These are phyloP conservation scores for Cicer bijugum DNA, from an alignment of 306 rosid species.

Conservation along the genomic window DNA sequence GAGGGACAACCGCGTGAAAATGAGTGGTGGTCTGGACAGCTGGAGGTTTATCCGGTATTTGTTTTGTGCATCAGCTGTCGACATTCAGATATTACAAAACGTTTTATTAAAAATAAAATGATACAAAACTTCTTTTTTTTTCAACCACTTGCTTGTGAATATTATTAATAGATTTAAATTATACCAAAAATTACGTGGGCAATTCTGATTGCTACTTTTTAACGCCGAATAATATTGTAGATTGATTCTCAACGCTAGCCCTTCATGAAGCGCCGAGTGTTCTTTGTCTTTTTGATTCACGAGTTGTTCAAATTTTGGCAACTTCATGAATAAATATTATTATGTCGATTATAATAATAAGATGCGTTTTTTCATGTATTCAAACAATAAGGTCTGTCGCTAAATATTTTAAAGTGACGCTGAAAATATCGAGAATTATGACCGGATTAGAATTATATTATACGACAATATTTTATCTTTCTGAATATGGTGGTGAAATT, in stretches of 20 bases:
- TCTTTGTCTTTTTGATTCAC: conserved; percentile 3
- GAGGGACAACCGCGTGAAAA: background rate
- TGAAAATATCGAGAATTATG: too few species aligned
- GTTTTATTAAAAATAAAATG: background rate
- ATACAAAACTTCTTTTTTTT: background rate
- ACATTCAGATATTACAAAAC: background rate
- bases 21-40: conserved; percentile 2
- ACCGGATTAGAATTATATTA: too few species aligned
- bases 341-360: too few species aligned
- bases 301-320: background rate
- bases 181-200: background rate
- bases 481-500: too few species aligned
- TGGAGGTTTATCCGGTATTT: conserved; percentile 16
- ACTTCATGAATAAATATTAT: too few species aligned
- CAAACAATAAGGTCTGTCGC: too few species aligned
- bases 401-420: too few species aligned
- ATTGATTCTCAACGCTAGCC: background rate
- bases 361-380: too few species aligned
- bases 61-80: background rate
- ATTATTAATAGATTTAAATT: background rate
- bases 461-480: too few species aligned
- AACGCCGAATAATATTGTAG: background rate
- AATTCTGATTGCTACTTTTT: background rate
- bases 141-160: conserved; percentile 5
- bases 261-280: conserved; percentile 23